Evolutionary conservation across 1,284 basidiomycete genomes (phyloP).

Genomic region (Cutaneotrichosporon dermatis): DNA sequence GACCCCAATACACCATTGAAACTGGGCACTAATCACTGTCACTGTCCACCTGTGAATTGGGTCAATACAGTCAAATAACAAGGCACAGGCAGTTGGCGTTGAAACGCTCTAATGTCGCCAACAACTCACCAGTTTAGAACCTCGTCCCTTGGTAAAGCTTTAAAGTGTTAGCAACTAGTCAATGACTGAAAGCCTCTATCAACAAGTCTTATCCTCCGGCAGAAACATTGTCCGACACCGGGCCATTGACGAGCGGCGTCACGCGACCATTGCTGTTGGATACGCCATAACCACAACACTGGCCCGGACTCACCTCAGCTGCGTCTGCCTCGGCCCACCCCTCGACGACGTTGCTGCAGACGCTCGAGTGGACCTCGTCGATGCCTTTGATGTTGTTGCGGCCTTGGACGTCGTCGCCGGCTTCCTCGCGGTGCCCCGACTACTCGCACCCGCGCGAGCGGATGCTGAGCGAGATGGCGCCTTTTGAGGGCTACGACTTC

Average conservation of each 20-base stretch:
- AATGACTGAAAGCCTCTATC: too few species aligned
- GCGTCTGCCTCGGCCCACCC: background rate
- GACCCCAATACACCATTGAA: background rate
- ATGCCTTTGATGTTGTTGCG: background rate
- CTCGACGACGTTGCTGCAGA: background rate
- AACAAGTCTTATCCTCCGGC: too few species aligned
- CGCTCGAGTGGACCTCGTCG: constrained; percentile 1
- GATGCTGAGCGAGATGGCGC: background rate
- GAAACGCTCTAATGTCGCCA: background rate
- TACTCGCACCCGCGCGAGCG: background rate
- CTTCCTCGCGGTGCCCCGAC: background rate
- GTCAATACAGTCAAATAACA: too few species aligned
- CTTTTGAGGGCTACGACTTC: background rate
- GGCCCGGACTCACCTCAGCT: constrained; percentile 10
- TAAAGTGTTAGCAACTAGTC: too few species aligned
- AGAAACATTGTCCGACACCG: too few species aligned
- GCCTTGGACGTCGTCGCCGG: background rate
- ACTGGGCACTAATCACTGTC: constrained; percentile 1
- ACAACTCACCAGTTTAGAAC: constrained; percentile 9
- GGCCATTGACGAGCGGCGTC: background rate
- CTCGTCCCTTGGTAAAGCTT: constrained; percentile 5
- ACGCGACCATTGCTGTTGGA: background rate
- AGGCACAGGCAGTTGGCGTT: background rate
- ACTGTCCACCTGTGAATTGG: constrained; percentile 1
- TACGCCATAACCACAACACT: background rate